These are phyloP conservation scores for Aspergillus olivimuriae DNA, from an alignment of 495 filamentous ascomycete species.

Conservation along the genomic window DNA sequence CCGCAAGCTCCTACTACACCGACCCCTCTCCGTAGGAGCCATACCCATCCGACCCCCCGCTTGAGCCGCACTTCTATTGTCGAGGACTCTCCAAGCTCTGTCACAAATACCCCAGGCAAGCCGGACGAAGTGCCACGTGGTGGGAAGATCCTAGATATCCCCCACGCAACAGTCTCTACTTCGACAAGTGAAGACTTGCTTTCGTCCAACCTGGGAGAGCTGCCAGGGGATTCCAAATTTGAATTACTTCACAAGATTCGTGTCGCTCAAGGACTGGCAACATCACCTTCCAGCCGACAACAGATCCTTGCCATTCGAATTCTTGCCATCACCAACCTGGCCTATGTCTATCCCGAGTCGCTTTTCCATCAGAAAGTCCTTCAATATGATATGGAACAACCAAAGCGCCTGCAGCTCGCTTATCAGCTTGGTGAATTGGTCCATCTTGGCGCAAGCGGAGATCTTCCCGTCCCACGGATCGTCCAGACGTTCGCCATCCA, in stretches of 20 bases:
- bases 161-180: slow-evolving; percentile 55
- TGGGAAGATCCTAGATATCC: slow-evolving; percentile 64
- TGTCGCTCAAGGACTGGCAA: slow-evolving; percentile 67
- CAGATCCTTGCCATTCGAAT: slow-evolving; percentile 75
- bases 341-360: slow-evolving; percentile 75
- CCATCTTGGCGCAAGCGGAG: slow-evolving; percentile 62
- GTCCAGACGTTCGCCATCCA: slow-evolving; percentile 79
- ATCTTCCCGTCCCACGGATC: slow-evolving; percentile 58
- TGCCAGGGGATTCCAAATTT: slow-evolving; percentile 70
- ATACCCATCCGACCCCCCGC: slow-evolving; percentile 49
- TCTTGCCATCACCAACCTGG: slow-evolving; percentile 85
- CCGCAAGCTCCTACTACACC: slow-evolving; percentile 40
- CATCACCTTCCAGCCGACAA: slow-evolving; percentile 59
- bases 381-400: slow-evolving; percentile 84
- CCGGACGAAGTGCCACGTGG: slow-evolving; percentile 36
- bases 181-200: slow-evolving; percentile 63
- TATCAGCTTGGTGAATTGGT: slow-evolving; percentile 91
- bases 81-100: slow-evolving; percentile 47
- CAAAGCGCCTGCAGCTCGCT: slow-evolving; percentile 78
- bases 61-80: slow-evolving; percentile 38
- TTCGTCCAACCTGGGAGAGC: slow-evolving; percentile 50
- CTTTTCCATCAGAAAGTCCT: slow-evolving; percentile 78
- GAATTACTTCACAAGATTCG: slow-evolving; percentile 82
- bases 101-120: slow-evolving; percentile 22
- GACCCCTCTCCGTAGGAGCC: slow-evolving; percentile 43